Percentiles rank a stretch among this genome's conserved stretches.
phyloP scores from a whole-genome alignment of 2,329 filamentous ascomycete species.

The Dactylellina drechsleri region DNA sequence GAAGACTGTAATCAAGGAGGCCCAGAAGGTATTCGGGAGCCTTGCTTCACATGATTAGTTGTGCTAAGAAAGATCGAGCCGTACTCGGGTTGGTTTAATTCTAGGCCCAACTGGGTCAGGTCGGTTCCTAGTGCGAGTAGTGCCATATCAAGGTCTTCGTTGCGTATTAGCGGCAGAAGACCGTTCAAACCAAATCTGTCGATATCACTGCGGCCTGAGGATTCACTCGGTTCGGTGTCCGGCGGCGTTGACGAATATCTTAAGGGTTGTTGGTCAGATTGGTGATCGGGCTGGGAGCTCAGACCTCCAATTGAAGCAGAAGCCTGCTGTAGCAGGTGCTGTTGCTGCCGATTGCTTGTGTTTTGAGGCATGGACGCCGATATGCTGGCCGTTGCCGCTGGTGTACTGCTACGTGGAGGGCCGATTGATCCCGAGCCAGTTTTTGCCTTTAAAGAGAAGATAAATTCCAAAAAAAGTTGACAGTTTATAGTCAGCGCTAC shows the following conservation, averaged over 20 bases:
- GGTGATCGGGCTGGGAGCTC: constrained; percentile 36
- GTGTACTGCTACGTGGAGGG: constrained; percentile 7
- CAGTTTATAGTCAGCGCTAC: neutral
- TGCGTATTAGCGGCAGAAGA: constrained; percentile 57
- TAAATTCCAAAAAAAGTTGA: too few species aligned
- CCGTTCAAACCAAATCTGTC: constrained; percentile 58
- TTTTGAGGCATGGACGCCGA: constrained; percentile 27
- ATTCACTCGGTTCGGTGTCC: constrained; percentile 52
- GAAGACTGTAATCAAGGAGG: constrained; percentile 41
- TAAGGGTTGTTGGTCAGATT: constrained; percentile 42
- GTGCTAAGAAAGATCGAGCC: constrained; percentile 57
- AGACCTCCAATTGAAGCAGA: constrained; percentile 42
- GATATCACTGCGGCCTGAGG: constrained; percentile 55
- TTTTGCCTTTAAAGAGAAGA: constrained; percentile 28
- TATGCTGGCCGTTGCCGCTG: constrained; percentile 5
- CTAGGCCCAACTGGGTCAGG: constrained; percentile 71
- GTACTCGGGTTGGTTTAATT: constrained; percentile 72
- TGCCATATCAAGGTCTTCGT: constrained; percentile 57
- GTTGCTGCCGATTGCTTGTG: constrained; percentile 31
- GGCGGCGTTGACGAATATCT: constrained; percentile 52
- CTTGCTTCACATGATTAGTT: constrained; percentile 46
- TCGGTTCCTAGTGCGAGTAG: constrained; percentile 72
- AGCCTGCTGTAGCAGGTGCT: constrained; percentile 24
- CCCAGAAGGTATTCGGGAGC: constrained; percentile 52
- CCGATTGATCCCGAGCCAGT: constrained; percentile 28